Conservation (phyloP, 1,284 basidiomycete species). For the Grifola frondosa region DNA sequence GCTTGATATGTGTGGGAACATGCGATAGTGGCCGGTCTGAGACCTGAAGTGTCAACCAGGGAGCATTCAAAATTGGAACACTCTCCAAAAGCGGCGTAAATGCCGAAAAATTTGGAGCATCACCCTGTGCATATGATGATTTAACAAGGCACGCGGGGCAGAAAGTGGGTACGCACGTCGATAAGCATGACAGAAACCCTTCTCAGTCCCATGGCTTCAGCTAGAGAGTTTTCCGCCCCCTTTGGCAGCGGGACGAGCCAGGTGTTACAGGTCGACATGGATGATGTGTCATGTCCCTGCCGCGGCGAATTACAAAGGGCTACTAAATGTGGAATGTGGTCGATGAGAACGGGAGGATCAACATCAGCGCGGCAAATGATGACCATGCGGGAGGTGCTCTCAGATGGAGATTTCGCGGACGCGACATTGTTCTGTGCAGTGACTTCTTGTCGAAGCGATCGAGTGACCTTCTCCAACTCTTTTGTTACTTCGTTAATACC, state of each 20-base stretch:
- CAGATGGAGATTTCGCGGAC: neutral
- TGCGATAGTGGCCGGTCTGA: conserved; percentile 27
- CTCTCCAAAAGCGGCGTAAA: conserved; percentile 44
- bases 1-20: conserved; percentile 83
- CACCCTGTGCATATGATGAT: conserved; percentile 28
- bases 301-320: conserved; percentile 64
- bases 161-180: conserved; percentile 39
- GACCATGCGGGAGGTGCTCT: conserved; percentile 41
- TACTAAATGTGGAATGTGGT: conserved; percentile 72
- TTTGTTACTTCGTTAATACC: conserved; percentile 85
- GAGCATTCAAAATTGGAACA: conserved; percentile 53
- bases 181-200: conserved; percentile 71
- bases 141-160: neutral
- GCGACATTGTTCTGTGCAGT: conserved; percentile 8
- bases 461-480: conserved; percentile 62
- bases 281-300: conserved; percentile 1
- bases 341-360: conserved; percentile 67
- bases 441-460: conserved; percentile 32
- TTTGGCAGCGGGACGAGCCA: conserved; percentile 72
- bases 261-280: conserved; percentile 30
- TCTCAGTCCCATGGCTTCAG: conserved; percentile 64
- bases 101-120: conserved; percentile 38
- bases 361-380: conserved; percentile 74
- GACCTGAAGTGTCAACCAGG: conserved; percentile 54
- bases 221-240: conserved; percentile 66